These are phyloP conservation scores for Fusarium multiceps DNA, from an alignment of 2,329 filamentous ascomycete species.

Conservation along the genomic window DNA sequence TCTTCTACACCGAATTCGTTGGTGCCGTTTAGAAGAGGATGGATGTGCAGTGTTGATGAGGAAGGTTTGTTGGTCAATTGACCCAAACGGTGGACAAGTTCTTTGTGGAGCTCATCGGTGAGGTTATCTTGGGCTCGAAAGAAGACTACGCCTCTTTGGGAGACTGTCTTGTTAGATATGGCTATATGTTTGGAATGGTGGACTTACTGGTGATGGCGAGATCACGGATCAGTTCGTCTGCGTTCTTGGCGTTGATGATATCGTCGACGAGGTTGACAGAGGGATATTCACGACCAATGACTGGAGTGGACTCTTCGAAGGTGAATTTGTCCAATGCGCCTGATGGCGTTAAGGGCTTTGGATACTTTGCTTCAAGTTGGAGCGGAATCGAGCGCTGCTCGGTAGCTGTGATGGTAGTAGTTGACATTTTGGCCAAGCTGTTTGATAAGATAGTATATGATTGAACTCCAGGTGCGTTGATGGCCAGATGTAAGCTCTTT, in stretches of 20 bases:
- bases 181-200: fast-evolving
- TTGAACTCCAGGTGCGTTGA: fast-evolving
- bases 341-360: neutral
- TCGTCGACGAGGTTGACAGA: slow-evolving; percentile 62
- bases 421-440: neutral
- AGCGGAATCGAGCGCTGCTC: slow-evolving; percentile 17
- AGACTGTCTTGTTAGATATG: slow-evolving; percentile 57
- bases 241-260: slow-evolving; percentile 58
- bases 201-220: slow-evolving; percentile 68
- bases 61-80: slow-evolving; percentile 68
- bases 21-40: slow-evolving; percentile 66
- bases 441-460: no score
- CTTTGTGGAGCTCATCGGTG: slow-evolving; percentile 69
- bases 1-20: slow-evolving; percentile 65
- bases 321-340: slow-evolving; percentile 45
- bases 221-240: slow-evolving; percentile 68
- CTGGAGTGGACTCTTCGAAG: slow-evolving; percentile 52
- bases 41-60: slow-evolving; percentile 68
- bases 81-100: slow-evolving; percentile 68
- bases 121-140: slow-evolving; percentile 70
- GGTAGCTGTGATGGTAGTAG: neutral
- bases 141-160: slow-evolving; percentile 72
- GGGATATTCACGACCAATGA: slow-evolving; percentile 66
- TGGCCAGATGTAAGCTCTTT: neutral
- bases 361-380: slow-evolving; percentile 2